phyloP scores from a whole-genome alignment of 2,329 filamentous ascomycete species.

The Verticillium klebahnii region DNA sequence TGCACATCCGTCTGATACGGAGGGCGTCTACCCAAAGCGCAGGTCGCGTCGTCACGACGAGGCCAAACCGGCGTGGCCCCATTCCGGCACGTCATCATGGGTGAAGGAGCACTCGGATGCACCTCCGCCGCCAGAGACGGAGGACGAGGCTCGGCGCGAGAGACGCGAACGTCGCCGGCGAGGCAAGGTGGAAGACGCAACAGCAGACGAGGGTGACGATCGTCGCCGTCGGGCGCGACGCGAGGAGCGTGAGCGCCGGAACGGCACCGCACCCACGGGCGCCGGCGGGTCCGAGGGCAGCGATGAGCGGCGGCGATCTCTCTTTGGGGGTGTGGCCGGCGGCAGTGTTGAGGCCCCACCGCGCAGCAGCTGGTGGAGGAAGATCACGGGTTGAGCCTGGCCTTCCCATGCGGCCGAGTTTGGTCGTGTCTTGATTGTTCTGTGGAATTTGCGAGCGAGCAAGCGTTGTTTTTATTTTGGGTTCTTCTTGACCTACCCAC shows the following conservation, averaged over 20 bases:
- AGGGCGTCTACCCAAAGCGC: constrained; percentile 37
- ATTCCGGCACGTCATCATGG: constrained; percentile 62
- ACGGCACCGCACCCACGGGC: constrained; percentile 18
- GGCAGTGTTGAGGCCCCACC: constrained; percentile 38
- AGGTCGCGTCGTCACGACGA: constrained; percentile 23
- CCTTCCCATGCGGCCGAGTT: neutral
- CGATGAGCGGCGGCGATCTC: constrained; percentile 38
- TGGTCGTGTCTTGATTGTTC: constrained; percentile 4
- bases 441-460: constrained; percentile 6
- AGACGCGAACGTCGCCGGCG: constrained; percentile 41
- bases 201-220: constrained; percentile 39
- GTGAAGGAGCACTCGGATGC: constrained; percentile 61
- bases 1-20: constrained; percentile 36
- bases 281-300: constrained; percentile 34
- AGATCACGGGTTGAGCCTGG: constrained; percentile 37
- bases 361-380: constrained; percentile 57
- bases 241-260: constrained; percentile 33
- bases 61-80: constrained; percentile 46
- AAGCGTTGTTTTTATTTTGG: constrained; percentile 6
- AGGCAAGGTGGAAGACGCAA: constrained; percentile 30
- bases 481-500: constrained; percentile 9
- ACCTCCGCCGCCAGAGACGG: constrained; percentile 50
- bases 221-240: constrained; percentile 37
- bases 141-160: constrained; percentile 46
- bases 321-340: constrained; percentile 19